phyloP scores from a whole-genome alignment of 176 grass and related monocot species.

The Rhynchospora breviuscula region DNA sequence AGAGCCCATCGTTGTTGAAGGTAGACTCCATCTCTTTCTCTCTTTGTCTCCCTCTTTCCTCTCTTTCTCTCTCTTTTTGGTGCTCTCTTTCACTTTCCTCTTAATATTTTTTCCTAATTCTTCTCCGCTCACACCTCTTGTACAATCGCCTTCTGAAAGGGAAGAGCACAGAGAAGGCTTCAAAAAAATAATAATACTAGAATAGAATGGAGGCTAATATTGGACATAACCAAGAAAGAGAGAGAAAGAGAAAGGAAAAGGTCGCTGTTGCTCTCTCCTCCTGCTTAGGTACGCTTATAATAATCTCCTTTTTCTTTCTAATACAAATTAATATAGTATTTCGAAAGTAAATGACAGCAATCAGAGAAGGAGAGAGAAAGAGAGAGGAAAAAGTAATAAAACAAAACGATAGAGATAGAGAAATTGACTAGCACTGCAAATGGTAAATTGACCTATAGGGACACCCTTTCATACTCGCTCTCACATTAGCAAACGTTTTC shows the following conservation, averaged over 20 bases:
- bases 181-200: slow-evolving; percentile 44
- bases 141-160: slow-evolving; percentile 99
- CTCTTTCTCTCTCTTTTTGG: slow-evolving; percentile 46
- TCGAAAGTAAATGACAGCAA: slow-evolving; percentile 29
- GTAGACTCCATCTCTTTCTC: slow-evolving; percentile 50
- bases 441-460: slow-evolving; percentile 33
- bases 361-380: slow-evolving; percentile 1
- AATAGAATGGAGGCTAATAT: slow-evolving; percentile 55
- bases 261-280: slow-evolving; percentile 53
- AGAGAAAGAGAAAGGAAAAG: slow-evolving; percentile 40
- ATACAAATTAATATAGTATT: slow-evolving; percentile 15
- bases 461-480: slow-evolving; percentile 18
- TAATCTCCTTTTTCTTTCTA: slow-evolving; percentile 34
- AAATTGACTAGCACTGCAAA: slow-evolving; percentile 76
- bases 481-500: background rate
- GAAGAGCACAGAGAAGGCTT: slow-evolving; percentile 36
- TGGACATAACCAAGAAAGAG: slow-evolving; percentile 36
- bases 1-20: slow-evolving; percentile 82
- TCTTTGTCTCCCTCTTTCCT: slow-evolving; percentile 46
- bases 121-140: slow-evolving; percentile 39
- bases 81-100: slow-evolving; percentile 39
- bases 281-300: slow-evolving; percentile 44
- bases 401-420: slow-evolving; percentile 30
- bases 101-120: slow-evolving; percentile 27
- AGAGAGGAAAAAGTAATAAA: slow-evolving; percentile 23